Conservation (phyloP, 2,329 filamentous ascomycete genomes). For the Epichloe festucae region DNA sequence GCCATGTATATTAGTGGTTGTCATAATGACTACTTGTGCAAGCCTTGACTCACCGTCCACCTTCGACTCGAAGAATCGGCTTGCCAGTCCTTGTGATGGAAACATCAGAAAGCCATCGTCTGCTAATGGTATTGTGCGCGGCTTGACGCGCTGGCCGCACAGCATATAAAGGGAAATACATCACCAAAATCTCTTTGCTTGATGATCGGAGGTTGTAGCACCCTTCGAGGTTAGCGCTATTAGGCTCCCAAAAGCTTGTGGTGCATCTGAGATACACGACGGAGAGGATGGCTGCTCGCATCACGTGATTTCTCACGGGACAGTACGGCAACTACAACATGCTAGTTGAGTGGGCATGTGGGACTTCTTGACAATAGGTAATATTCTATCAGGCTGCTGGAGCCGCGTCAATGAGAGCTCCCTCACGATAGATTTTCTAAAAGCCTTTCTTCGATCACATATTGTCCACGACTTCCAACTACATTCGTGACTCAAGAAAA, state of each 20-base stretch:
- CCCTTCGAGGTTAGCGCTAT: not conserved
- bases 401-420: conserved; percentile 20
- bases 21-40: not conserved
- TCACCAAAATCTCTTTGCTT: conserved; percentile 21
- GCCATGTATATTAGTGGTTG: conserved; percentile 13
- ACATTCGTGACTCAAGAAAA: no score
- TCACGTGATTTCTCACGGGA: not conserved
- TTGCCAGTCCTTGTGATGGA: conserved; percentile 92
- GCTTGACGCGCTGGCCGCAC: conserved; percentile 39
- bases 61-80: conserved; percentile 77
- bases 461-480: not conserved
- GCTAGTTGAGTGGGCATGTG: not conserved
- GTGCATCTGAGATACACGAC: not conserved
- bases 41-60: conserved; percentile 61
- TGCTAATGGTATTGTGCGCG: conserved; percentile 33
- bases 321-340: not conserved
- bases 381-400: not conserved
- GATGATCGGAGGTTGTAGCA: not conserved
- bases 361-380: no score
- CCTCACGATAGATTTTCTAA: not conserved
- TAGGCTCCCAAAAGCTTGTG: not conserved
- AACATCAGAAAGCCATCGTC: conserved; percentile 61
- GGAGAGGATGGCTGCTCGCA: not conserved
- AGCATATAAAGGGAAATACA: conserved; percentile 44
- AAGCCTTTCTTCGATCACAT: not conserved